phyloP scores from a whole-genome alignment of 2,329 filamentous ascomycete genomes.

The Pseudocercospora eumusae region DNA sequence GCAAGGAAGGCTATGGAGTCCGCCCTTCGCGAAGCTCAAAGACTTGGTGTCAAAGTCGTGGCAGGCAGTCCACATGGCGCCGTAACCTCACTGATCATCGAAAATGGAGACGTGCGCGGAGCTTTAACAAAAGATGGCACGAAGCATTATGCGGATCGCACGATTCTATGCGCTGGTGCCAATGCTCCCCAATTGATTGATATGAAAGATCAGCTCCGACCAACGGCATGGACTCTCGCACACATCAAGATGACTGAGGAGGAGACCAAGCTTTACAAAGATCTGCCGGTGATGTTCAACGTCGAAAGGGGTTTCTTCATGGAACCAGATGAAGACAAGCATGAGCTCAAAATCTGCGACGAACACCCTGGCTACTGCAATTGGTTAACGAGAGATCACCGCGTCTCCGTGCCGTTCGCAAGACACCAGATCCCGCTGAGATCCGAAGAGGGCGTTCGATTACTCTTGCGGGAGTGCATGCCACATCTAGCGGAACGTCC shows the following conservation, averaged over 20 bases:
- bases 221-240: constrained; percentile 57
- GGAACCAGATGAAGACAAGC: constrained; percentile 50
- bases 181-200: constrained; percentile 52
- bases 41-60: constrained; percentile 52
- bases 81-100: constrained; percentile 44
- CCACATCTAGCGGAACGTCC: constrained; percentile 54
- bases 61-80: constrained; percentile 45
- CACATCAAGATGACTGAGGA: constrained; percentile 53
- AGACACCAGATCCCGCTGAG: constrained; percentile 52
- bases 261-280: constrained; percentile 50
- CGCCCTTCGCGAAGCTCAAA: constrained; percentile 48
- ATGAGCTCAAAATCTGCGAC: constrained; percentile 56
- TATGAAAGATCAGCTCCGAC: constrained; percentile 55
- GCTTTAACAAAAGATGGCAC: constrained; percentile 48
- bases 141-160: constrained; percentile 46
- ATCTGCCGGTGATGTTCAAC: constrained; percentile 54
- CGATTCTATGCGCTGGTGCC: constrained; percentile 55
- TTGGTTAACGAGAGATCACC: constrained; percentile 41
- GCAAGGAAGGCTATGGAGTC: constrained; percentile 53
- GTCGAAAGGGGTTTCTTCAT: constrained; percentile 55
- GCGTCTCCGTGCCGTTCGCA: constrained; percentile 46
- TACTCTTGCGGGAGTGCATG: constrained; percentile 55
- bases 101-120: constrained; percentile 43
- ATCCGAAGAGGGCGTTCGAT: constrained; percentile 50
- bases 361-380: constrained; percentile 61